A percentile compares a stretch with the other conserved stretches of the same genome.
phyloP scores from a whole-genome alignment of 2,329 filamentous ascomycete genomes.

The Scytalidium sp. region DNA sequence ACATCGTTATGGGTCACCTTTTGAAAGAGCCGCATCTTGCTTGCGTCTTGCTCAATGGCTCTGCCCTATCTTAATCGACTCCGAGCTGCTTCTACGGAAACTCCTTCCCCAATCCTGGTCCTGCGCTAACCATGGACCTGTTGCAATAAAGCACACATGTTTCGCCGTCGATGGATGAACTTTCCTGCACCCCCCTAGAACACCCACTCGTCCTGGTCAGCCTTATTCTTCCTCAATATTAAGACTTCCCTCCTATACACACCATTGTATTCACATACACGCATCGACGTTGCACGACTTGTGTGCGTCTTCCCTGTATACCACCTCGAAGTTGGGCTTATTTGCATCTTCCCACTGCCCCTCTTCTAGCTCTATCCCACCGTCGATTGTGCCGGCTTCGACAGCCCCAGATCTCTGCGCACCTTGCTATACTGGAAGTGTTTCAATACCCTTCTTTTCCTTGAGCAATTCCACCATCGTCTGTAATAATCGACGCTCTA shows the following conservation, averaged over 20 bases:
- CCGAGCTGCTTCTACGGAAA: slow-evolving; percentile 23
- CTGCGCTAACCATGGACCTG: slow-evolving; percentile 29
- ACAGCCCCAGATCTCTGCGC: slow-evolving; percentile 2
- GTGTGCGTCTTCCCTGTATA: slow-evolving; percentile 37
- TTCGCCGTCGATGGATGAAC: slow-evolving; percentile 51
- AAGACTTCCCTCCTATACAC: slow-evolving; percentile 26
- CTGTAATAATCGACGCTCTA: not conserved
- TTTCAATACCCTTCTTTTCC: not conserved
- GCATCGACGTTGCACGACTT: slow-evolving; percentile 21
- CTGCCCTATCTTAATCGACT: slow-evolving; percentile 35
- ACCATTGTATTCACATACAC: slow-evolving; percentile 26
- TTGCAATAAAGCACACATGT: slow-evolving; percentile 64
- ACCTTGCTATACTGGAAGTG: not conserved
- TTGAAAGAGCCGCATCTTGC: slow-evolving; percentile 59
- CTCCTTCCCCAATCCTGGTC: slow-evolving; percentile 28
- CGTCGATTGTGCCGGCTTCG: slow-evolving; percentile 19
- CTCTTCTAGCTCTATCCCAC: slow-evolving; percentile 20
- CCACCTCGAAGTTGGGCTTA: slow-evolving; percentile 46
- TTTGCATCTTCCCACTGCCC: slow-evolving; percentile 42
- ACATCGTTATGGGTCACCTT: slow-evolving; percentile 77
- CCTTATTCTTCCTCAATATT: slow-evolving; percentile 30
- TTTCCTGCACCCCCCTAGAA: slow-evolving; percentile 30
- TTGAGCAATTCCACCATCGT: not conserved
- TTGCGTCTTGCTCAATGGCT: slow-evolving; percentile 29
- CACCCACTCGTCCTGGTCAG: slow-evolving; percentile 29